Evolutionary conservation across 495 filamentous ascomycete genomes (phyloP), one percentile per base, ranked within the genome.

Genomic region (Aspergillus sparsus): DNA sequence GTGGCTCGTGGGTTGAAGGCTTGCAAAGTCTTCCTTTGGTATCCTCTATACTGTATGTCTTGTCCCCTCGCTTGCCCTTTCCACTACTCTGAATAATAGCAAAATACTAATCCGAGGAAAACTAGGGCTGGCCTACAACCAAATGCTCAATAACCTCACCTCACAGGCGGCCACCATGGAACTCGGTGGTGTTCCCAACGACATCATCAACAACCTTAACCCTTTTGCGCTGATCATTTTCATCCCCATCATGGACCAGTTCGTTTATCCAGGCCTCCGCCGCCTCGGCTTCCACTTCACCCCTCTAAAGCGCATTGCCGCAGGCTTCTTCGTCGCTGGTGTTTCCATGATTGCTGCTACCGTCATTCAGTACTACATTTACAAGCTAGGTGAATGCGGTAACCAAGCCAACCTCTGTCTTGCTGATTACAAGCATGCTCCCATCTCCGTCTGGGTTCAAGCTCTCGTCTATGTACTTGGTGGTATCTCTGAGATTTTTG

Each of bases 141-240:
- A 85, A 64, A 80, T 75, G 68, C 77, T 77, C 66, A 88, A 86
- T 79, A 92, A 91, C 74, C 73, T 93, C n/a, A 85, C 83, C 37
- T 89, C 86, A 9, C 89, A 90, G 71, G 90, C 89, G 3, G 84
- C 84, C 7, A 85, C 83, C 7, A 89, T 93, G 87, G 63, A 76
- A 7, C 80, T 90, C 11, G 80, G 82, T 49, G 87, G 87, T 11
- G 82, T 91, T 0, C 90, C 90, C 53, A 91, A 93, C 74, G 90
- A 94, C 66, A 80, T 93, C 31, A 77, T 93, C 64, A 83, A 82
- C 63, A 94, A 93, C 68, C 81, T 94, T 33, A 86, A 93, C 68
- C 89, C 90, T 11, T 76, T 93, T 58, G 79, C 88, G 2, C 74
- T 93, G 39, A 82, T 93, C 68, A 89, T 94, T 70, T 82, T 92